Evolutionary conservation across 2,329 filamentous ascomycete genomes (phyloP).

Genomic region (Arthrobotrys iridis): DNA sequence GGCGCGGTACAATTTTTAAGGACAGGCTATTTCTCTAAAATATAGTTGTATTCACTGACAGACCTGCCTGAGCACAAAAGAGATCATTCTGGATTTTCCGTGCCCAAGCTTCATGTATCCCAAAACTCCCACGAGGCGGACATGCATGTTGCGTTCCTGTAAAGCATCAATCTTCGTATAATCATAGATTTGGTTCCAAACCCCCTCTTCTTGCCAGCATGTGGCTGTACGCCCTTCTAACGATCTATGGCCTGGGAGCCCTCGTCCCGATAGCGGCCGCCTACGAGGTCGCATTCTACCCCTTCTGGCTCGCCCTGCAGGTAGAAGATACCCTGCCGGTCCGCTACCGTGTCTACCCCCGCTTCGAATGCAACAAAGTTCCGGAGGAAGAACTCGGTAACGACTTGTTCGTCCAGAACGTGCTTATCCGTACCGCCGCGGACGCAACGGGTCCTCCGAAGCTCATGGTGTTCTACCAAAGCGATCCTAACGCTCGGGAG

Average conservation of each 20-base stretch:
- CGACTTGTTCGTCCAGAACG: not conserved
- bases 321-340: not conserved
- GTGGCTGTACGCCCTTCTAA: not conserved
- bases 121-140: not conserved
- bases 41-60: slow-evolving; percentile 6
- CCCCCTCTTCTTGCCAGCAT: too few species aligned
- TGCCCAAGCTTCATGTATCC: not conserved
- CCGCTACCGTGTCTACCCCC: slow-evolving; percentile 18
- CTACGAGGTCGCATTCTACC: slow-evolving; percentile 34
- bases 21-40: not conserved
- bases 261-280: not conserved
- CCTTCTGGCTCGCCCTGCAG: not conserved
- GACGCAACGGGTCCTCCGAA: not conserved
- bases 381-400: slow-evolving; percentile 1
- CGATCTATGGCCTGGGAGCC: not conserved
- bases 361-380: slow-evolving; percentile 20
- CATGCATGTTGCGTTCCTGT: not conserved
- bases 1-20: slow-evolving; percentile 39
- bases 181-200: too few species aligned
- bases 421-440: not conserved
- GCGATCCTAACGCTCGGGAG: not conserved
- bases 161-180: not conserved
- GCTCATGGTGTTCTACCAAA: slow-evolving; percentile 15
- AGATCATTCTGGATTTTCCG: not conserved
- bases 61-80: slow-evolving; percentile 13